These are phyloP conservation scores for Elsinoe ampelina DNA, from an alignment of 2,329 filamentous ascomycete species.

Conservation along the genomic window DNA sequence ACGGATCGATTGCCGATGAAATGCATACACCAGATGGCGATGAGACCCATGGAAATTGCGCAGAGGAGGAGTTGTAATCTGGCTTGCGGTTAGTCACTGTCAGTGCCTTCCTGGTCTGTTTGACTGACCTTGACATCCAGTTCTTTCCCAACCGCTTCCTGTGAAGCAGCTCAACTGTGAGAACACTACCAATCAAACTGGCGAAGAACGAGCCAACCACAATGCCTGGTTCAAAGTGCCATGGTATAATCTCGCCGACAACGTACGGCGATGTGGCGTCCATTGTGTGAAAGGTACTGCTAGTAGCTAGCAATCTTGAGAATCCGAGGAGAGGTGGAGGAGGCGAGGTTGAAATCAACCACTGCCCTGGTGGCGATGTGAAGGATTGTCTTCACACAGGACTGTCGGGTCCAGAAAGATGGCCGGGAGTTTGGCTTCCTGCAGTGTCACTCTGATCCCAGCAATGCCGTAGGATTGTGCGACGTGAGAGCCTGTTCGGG, in stretches of 20 bases:
- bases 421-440: not conserved
- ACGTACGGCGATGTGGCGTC: conserved; percentile 19
- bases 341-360: not conserved
- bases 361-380: conserved; percentile 1
- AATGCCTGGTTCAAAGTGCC: conserved; percentile 46
- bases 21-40: conserved; percentile 54
- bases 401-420: not conserved
- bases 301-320: not conserved
- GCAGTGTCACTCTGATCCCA: not conserved
- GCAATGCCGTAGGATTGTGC: not conserved
- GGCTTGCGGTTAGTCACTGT: conserved; percentile 4
- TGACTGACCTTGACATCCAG: conserved; percentile 57
- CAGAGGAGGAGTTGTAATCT: conserved; percentile 36
- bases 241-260: conserved; percentile 28
- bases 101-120: not conserved
- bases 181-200: conserved; percentile 66
- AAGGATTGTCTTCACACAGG: not conserved
- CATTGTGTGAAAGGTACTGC: not conserved
- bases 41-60: conserved; percentile 37
- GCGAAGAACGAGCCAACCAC: conserved; percentile 59
- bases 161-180: conserved; percentile 74
- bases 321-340: not conserved
- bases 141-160: conserved; percentile 61
- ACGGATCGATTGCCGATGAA: conserved; percentile 78
- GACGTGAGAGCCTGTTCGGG: not conserved